Percentiles rank a stretch among this genome's conserved stretches.
phyloP scores from a whole-genome alignment of 169 alveolate species.

The Plasmodium berghei region DNA sequence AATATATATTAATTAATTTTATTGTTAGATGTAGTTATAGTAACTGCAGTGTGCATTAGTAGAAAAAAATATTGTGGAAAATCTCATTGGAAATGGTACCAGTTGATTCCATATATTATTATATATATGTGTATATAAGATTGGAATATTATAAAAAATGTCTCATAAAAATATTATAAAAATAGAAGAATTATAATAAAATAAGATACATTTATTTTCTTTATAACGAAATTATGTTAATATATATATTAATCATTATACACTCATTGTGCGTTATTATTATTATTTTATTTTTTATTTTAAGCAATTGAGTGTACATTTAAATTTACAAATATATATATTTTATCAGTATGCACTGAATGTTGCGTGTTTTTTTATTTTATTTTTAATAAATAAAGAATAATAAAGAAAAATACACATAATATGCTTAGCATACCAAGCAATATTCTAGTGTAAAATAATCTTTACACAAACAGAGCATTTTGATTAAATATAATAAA shows the following conservation, averaged over 20 bases:
- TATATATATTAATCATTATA: neutral
- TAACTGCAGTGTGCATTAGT: neutral
- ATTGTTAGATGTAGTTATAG: neutral
- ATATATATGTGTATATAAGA: neutral
- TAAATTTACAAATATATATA: neutral
- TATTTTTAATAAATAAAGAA: no score
- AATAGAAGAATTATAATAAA: slow-evolving; percentile 9
- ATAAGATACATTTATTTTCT: slow-evolving; percentile 12
- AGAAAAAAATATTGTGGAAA: neutral
- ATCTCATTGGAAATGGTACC: neutral
- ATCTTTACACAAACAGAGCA: no score
- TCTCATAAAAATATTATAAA: neutral
- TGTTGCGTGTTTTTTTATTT: no score
- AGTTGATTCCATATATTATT: neutral
- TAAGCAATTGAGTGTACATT: neutral
- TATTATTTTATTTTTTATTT: neutral
- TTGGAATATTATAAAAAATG: neutral
- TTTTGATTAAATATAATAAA: no score
- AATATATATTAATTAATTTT: neutral
- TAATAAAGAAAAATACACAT: no score
- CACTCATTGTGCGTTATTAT: no score
- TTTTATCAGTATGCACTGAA: neutral
- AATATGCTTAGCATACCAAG: no score
- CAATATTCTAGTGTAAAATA: no score
- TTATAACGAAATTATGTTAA: neutral